These are phyloP conservation scores for Penicillium chermesinum DNA, from an alignment of 495 filamentous ascomycete genomes.

Conservation along the genomic window DNA sequence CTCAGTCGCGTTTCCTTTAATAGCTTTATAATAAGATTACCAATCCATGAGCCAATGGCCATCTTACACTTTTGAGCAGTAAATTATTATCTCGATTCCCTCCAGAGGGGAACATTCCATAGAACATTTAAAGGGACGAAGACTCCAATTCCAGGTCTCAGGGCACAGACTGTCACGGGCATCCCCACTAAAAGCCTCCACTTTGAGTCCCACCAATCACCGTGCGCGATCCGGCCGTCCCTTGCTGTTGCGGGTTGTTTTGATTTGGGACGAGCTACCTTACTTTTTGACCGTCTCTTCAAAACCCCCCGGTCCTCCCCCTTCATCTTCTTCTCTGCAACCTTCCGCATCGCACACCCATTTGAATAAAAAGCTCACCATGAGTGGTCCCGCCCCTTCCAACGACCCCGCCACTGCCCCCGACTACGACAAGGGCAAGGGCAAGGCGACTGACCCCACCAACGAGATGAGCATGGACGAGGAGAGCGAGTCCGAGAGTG, in stretches of 20 bases:
- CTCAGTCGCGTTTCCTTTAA: no score
- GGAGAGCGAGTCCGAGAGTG: conserved; percentile 61
- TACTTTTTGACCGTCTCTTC: conserved; percentile 28
- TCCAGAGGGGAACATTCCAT: no score
- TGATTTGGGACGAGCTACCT: conserved; percentile 18
- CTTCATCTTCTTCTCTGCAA: conserved; percentile 2
- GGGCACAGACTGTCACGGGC: conserved; percentile 19
- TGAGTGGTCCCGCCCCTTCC: conserved; percentile 36
- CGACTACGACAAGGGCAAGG: conserved; percentile 53
- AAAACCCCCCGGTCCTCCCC: conserved; percentile 7
- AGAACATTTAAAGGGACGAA: no score
- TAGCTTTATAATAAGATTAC: conserved; percentile 12
- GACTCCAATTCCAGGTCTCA: conserved; percentile 3
- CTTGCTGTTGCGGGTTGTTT: conserved; percentile 29
- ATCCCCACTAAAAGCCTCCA: conserved; percentile 4
- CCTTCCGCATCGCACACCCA: not conserved
- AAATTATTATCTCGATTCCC: no score
- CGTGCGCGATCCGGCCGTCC: conserved; percentile 17
- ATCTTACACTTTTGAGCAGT: no score
- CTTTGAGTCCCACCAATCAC: conserved; percentile 16
- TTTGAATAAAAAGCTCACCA: conserved; percentile 16
- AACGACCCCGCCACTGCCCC: conserved; percentile 35
- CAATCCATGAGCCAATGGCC: no score
- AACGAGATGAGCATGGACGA: conserved; percentile 63
- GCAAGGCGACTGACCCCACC: conserved; percentile 49